phyloP scores from a whole-genome alignment of 2,329 filamentous ascomycete genomes.

The Colletotrichum tamarilloi region DNA sequence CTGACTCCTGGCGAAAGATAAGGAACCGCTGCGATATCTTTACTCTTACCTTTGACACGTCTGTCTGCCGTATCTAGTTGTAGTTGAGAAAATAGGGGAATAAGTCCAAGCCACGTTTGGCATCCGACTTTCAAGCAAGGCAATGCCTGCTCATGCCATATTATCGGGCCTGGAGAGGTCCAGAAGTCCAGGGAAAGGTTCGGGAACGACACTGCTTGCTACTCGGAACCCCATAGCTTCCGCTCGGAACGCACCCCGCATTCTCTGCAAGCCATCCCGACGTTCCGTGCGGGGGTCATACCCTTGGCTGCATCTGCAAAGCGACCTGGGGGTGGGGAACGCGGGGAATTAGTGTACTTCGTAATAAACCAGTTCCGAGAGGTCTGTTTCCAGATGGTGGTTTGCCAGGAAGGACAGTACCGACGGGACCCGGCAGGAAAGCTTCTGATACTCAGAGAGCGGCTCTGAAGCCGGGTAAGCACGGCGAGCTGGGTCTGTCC shows the following conservation, averaged over 20 bases:
- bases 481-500: background rate
- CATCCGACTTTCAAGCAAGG: background rate
- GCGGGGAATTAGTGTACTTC: background rate
- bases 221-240: slow-evolving; percentile 14
- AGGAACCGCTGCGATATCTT: too few species aligned
- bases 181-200: background rate
- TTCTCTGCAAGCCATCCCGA: background rate
- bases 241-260: slow-evolving; percentile 21
- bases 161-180: background rate
- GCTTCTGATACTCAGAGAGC: background rate
- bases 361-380: slow-evolving; percentile 9
- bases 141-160: background rate
- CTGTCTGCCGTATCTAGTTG: too few species aligned
- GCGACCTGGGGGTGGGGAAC: slow-evolving; percentile 12
- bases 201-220: background rate
- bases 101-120: background rate
- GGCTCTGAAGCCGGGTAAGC: background rate
- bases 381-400: background rate
- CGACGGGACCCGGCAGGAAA: slow-evolving; percentile 13
- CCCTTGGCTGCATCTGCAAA: background rate
- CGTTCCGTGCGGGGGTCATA: slow-evolving; percentile 18
- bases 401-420: background rate
- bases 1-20: too few species aligned
- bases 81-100: background rate
- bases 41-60: too few species aligned